Evolutionary conservation across 495 filamentous ascomycete species (phyloP).

Genomic region (Xylaria nigripes): DNA sequence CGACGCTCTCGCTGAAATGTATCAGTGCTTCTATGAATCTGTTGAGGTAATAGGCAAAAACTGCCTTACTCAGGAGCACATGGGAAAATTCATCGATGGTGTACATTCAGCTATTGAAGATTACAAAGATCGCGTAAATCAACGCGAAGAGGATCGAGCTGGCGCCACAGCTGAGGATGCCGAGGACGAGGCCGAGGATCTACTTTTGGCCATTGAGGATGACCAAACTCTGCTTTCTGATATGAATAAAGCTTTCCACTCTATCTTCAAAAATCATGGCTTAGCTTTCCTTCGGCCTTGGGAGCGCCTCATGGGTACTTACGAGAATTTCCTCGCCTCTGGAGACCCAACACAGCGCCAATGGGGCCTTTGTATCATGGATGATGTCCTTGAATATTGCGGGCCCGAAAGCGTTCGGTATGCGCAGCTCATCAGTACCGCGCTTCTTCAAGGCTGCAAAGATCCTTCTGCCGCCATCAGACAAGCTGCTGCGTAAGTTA

Average conservation of each 20-base stretch:
- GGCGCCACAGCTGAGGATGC: constrained; percentile 68
- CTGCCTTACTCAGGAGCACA: constrained; percentile 66
- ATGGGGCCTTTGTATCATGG: constrained; percentile 97
- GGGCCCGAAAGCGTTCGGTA: constrained; percentile 76
- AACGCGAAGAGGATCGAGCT: constrained; percentile 67
- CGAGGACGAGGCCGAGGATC: constrained; percentile 73
- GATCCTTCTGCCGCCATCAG: constrained; percentile 86
- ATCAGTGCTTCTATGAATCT: constrained; percentile 98
- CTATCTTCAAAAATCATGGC: constrained; percentile 94
- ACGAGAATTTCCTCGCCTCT: constrained; percentile 77
- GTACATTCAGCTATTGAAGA: constrained; percentile 80
- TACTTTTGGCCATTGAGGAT: constrained; percentile 87
- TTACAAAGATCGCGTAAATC: constrained; percentile 76
- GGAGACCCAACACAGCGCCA: constrained; percentile 86
- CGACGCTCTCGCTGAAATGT: constrained; percentile 97
- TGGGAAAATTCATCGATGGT: constrained; percentile 78
- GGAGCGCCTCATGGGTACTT: constrained; percentile 75
- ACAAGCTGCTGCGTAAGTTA: constrained; percentile 67
- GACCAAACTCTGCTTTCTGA: constrained; percentile 94
- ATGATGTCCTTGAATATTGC: constrained; percentile 97
- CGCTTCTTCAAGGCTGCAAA: constrained; percentile 70
- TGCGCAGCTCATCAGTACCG: constrained; percentile 73
- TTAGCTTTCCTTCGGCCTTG: constrained; percentile 75
- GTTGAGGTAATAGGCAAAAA: constrained; percentile 87
- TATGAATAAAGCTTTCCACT: constrained; percentile 99